Base-by-base conservation (phyloP, 2,329 filamentous ascomycete genomes). In the Phaeosphaeriaceae sp. region DNA sequence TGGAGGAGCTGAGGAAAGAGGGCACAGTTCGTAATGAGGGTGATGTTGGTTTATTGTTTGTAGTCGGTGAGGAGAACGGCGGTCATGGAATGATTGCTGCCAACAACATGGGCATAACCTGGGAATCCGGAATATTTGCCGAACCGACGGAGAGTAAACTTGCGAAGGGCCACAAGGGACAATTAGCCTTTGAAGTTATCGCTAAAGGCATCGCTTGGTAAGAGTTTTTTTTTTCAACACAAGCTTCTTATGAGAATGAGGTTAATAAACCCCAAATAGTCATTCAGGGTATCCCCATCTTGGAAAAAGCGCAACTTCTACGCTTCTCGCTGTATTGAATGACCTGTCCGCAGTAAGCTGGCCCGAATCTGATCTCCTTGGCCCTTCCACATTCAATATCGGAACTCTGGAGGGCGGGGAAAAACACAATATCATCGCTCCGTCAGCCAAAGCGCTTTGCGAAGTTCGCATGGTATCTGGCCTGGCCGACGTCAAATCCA, bases 71-170 rank as follows among this genome's bases (percentile, higher is more conserved):
- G 28, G 37, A 40, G 12, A 40, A 40, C 17, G 37, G 37, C 21
- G 37, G 37, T 6, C 37, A 40, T 17, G 37, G 37, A 2, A 40
- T 40, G 37, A n/a, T 40, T 15, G 37, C 37, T n/a, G 23, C 23
- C 6, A 40, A 40, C n/a, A 21, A 40, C 21, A n/a, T 40, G 21
- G 37, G 21, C 6, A 15, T 40, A 8, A 11, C 5, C 6, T 40
- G 37, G 37, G 37, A 40, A 8, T 16, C 20, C 13, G 37, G 37
- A 9, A 40, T 40, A 13, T 40, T 40, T 21, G 37, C 37, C 21
- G 37, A 40, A 11, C 37, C 37, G n/a, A 40, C 37, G 16, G 37
- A 40, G 16, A 40, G 37, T 7, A 40, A 28, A 15, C 37, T 40
- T 29, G 37, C 37, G 16, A 40, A 40, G 16, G 37, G 37, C 5